Conservation (phyloP, 331 rosid genomes). For the Prunus yedoensis region DNA sequence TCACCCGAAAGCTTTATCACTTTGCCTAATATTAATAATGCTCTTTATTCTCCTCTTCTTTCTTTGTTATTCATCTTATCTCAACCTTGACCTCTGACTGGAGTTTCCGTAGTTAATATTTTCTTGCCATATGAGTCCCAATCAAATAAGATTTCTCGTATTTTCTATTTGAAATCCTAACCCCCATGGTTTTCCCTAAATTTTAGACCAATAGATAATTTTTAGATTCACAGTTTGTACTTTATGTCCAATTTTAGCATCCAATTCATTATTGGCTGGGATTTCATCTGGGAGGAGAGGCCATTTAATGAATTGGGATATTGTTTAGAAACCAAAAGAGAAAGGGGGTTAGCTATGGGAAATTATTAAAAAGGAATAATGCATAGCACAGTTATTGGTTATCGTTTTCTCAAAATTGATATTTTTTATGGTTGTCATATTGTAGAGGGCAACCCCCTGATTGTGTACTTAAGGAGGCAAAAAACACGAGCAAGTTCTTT, state of each 20-base stretch:
- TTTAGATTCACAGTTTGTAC: not conserved
- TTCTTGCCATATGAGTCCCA: not conserved
- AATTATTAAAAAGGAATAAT: too few relatives aligned
- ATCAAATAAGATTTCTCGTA: too few relatives aligned
- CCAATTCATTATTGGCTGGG: not conserved
- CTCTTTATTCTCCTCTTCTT: not conserved
- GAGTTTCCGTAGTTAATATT: not conserved
- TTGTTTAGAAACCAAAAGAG: not conserved
- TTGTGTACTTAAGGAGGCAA: constrained; percentile 88
- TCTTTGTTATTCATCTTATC: not conserved
- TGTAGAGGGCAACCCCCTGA: constrained; percentile 97
- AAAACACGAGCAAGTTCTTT: constrained; percentile 86
- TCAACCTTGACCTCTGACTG: not conserved
- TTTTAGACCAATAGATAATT: not conserved
- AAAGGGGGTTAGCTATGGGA: too few relatives aligned
- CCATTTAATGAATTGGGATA: not conserved
- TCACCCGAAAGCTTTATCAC: not conserved
- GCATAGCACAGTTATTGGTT: not conserved
- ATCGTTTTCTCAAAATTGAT: not conserved
- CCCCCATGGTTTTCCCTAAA: not conserved
- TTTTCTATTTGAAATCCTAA: not conserved
- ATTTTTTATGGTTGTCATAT: constrained; percentile 22
- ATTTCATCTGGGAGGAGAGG: not conserved
- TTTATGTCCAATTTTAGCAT: not conserved
- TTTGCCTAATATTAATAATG: not conserved